Base-by-base conservation (phyloP, 495 filamentous ascomycete species). In the Terfezia boudieri region DNA sequence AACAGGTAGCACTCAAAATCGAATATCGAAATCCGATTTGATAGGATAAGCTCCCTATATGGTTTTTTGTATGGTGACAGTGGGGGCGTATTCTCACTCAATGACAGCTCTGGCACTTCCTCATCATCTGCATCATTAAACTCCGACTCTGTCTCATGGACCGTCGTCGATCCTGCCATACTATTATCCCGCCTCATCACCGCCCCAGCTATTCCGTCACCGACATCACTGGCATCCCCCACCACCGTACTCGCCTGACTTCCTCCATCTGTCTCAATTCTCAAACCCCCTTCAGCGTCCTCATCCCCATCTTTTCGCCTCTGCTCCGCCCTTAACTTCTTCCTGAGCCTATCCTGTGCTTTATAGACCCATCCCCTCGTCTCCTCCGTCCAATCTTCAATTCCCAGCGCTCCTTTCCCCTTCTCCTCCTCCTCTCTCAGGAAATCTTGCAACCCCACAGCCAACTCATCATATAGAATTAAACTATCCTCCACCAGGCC, bases 1-100 rank as follows among this genome's bases (percentile, higher is more conserved):
- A 95, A 96, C 10, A 99, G 74, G 65, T 99, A 99, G 58, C 81
- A 87, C 56, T 83, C 76, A 67, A 99, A 96, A 65, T 99, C 90
- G 61, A 95, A 96, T 11, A 92, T 72, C n/a, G 90, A 96, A 35
- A 96, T 92, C 58, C 92, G 82, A 68, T 86, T 96, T n/a, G 84
- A 80, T 46, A 96, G 70, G 50, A 99, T 96, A 58, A 93, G 76
- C 54, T 93, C 87, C 43, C 92, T 79, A 64, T 95, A 96, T 2
- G 82, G 71, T 64, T 94, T 92, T 65, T 77, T 84, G 72, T 2
- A 83, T 74, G 61, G 77, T 79, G 46, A 94, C 74, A 23, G 86
- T 82, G 55, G 76, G 12, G 41, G 41, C 17, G 14, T 4, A 46
- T 46, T 14, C 14, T 46, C 41, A 20, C 17, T 14, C 2, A 14